Evolutionary conservation across 257 asterid species (phyloP).

Genomic region (Solanum paucissectum): DNA sequence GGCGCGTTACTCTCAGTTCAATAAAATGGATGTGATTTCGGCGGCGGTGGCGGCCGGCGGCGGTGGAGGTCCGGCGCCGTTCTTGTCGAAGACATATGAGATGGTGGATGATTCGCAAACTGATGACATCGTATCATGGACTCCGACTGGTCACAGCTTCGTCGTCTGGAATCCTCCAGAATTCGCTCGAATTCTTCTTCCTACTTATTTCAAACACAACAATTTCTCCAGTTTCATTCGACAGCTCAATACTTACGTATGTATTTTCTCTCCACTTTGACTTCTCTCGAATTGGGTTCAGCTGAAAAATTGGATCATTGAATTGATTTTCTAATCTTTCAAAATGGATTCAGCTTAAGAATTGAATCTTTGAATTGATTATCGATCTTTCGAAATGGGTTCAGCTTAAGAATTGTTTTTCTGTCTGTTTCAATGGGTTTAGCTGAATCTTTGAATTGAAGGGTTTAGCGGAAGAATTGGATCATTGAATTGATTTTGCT

Average conservation of each 20-base stretch:
- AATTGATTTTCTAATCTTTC: not conserved
- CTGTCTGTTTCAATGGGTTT: not conserved
- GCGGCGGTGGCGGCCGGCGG: constrained; percentile 21
- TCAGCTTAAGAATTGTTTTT: not conserved
- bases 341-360: not conserved
- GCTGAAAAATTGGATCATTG: not conserved
- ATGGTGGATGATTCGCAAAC: constrained; percentile 77
- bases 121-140: constrained; percentile 78
- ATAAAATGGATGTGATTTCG: constrained; percentile 36
- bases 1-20: not conserved
- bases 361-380: not conserved
- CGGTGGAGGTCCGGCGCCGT: constrained; percentile 86
- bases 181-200: constrained; percentile 68
- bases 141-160: constrained; percentile 50
- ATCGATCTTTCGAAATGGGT: not conserved
- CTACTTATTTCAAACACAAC: constrained; percentile 77
- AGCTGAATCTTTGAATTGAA: not conserved
- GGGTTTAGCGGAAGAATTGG: not conserved
- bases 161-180: constrained; percentile 94
- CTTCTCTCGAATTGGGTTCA: not conserved
- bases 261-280: not conserved
- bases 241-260: constrained; percentile 91
- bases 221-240: constrained; percentile 93
- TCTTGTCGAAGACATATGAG: constrained; percentile 69
- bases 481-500: not conserved